Conservation (phyloP, 805 yeast genomes). For the Yarrowia porcina region DNA sequence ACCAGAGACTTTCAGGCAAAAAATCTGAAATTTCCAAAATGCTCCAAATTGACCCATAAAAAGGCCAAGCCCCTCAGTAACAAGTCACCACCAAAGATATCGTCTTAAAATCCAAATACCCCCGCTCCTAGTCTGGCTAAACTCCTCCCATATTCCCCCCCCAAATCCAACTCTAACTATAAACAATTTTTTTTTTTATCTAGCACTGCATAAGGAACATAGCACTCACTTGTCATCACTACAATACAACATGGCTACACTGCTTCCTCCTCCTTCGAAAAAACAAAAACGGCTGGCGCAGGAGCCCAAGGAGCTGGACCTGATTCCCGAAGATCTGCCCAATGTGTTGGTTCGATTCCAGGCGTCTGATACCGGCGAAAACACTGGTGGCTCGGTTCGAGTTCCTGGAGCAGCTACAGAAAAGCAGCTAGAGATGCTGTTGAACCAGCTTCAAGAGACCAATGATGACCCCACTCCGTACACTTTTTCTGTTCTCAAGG, state of each 20-base stretch:
- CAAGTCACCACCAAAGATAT: too few relatives aligned
- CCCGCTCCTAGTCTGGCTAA: too few relatives aligned
- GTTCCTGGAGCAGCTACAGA: conserved; percentile 89
- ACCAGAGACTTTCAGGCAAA: too few relatives aligned
- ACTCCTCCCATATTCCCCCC: too few relatives aligned
- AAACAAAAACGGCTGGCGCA: conserved; percentile 83
- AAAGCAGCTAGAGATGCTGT: conserved; percentile 79
- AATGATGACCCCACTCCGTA: conserved; percentile 78
- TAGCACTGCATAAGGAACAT: too few relatives aligned
- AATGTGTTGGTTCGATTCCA: conserved; percentile 84
- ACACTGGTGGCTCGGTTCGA: conserved; percentile 76
- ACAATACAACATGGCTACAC: conserved; percentile 88
- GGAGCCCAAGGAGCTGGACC: conserved; percentile 66
- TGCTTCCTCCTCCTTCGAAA: conserved; percentile 90
- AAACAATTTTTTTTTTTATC: conserved; percentile 1
- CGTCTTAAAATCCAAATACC: too few relatives aligned
- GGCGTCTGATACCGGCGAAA: conserved; percentile 89
- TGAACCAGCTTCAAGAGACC: conserved; percentile 68
- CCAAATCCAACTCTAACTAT: too few relatives aligned
- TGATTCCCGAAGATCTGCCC: conserved; percentile 76
- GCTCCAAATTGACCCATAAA: too few relatives aligned
- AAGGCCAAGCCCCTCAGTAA: too few relatives aligned
- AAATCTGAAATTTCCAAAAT: too few relatives aligned
- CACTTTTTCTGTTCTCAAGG: conserved; percentile 63
- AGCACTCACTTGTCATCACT: too few relatives aligned